Evolutionary conservation across 441 rosid species (phyloP).

Genomic region (Syzygium malaccense): DNA sequence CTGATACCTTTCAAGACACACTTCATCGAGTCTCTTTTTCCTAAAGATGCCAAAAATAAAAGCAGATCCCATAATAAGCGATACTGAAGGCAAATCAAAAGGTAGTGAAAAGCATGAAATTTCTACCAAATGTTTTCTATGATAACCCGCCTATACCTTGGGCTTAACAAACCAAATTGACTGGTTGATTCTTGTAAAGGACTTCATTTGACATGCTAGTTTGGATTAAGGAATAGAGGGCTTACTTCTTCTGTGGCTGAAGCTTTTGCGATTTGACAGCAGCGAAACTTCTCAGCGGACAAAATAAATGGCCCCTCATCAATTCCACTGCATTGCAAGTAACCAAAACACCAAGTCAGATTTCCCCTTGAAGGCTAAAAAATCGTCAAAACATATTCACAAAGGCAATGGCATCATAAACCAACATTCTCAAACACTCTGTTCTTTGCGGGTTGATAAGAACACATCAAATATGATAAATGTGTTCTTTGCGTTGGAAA

Average conservation of each 20-base stretch:
- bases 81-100: background rate
- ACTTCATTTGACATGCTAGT: background rate
- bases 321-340: conserved; percentile 30
- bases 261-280: conserved; percentile 43
- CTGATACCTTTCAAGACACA: conserved; percentile 84
- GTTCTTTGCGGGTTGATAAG: rapidly evolving
- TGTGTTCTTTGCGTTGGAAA: rapidly evolving
- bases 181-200: background rate
- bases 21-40: conserved; percentile 84
- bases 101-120: background rate
- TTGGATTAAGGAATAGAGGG: background rate
- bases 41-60: conserved; percentile 21
- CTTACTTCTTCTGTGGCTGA: conserved; percentile 53
- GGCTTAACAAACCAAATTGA: background rate
- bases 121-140: background rate
- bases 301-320: conserved; percentile 24
- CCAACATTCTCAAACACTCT: rapidly evolving
- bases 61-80: background rate
- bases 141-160: background rate
- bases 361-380: rapidly evolving
- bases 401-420: background rate
- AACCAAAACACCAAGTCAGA: background rate
- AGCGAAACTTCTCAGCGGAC: conserved; percentile 38
- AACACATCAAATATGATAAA: background rate
- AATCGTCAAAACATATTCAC: rapidly evolving